Evolutionary conservation across 768 basidiomycete species (phyloP).

Genomic region (Trametes villosa): DNA sequence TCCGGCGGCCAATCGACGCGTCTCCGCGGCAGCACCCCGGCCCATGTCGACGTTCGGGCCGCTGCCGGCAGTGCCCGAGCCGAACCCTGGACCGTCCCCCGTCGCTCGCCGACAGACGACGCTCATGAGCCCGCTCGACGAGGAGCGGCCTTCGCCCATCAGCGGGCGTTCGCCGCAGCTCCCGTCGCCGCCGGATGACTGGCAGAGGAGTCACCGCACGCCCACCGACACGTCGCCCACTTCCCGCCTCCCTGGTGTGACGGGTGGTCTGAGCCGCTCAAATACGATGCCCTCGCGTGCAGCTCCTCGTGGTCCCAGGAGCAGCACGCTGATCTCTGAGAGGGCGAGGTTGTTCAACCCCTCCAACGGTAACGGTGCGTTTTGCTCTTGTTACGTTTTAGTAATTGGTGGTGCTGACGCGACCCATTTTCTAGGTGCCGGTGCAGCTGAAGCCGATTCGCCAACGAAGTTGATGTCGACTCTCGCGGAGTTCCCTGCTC

Average conservation of each 20-base stretch:
- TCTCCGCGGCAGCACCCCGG: slow-evolving; percentile 13
- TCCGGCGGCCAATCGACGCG: slow-evolving; percentile 26
- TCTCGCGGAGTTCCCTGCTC: slow-evolving; percentile 41
- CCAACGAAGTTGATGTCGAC: slow-evolving; percentile 32
- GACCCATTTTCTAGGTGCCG: too few relatives aligned
- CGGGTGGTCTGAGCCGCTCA: slow-evolving; percentile 26
- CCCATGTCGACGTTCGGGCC: slow-evolving; percentile 25
- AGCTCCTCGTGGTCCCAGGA: slow-evolving; percentile 25
- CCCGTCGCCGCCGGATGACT: slow-evolving; percentile 18
- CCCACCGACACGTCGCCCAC: slow-evolving; percentile 17
- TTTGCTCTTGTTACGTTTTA: not conserved
- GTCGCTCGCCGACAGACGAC: slow-evolving; percentile 3
- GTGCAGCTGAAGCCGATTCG: slow-evolving; percentile 10
- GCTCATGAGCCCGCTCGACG: slow-evolving; percentile 10
- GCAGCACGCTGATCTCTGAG: slow-evolving; percentile 36
- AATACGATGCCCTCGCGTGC: slow-evolving; percentile 31
- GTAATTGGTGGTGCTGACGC: not conserved
- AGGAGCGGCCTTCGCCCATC: not conserved
- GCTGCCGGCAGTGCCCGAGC: slow-evolving; percentile 26
- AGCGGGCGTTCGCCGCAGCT: slow-evolving; percentile 8
- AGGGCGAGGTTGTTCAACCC: slow-evolving; percentile 35
- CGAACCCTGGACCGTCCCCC: slow-evolving; percentile 11
- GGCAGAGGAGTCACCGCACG: slow-evolving; percentile 11
- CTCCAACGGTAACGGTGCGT: slow-evolving; percentile 25
- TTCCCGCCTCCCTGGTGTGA: not conserved